phyloP scores from a whole-genome alignment of 176 grass and related monocot genomes.

The Puya raimondii region DNA sequence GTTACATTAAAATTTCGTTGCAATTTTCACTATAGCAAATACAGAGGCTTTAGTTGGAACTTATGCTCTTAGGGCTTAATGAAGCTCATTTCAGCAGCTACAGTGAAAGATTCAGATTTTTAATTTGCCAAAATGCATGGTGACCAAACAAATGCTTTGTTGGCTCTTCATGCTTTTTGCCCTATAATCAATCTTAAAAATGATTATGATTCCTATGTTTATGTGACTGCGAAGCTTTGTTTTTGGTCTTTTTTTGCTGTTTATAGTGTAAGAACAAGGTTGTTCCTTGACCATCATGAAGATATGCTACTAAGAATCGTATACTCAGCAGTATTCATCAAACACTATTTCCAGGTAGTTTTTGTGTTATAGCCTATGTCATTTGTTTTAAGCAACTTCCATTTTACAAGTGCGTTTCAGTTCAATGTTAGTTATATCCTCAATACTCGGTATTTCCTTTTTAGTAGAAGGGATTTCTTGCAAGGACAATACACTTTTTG shows the following conservation, averaged over 20 bases:
- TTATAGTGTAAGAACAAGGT: not conserved
- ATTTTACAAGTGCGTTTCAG: not conserved
- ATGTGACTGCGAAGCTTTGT: not conserved
- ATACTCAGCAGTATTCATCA: conserved; percentile 80
- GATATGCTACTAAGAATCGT: conserved; percentile 78
- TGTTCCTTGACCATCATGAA: conserved; percentile 49
- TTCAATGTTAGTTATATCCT: not conserved
- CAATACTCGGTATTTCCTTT: no score
- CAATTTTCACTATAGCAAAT: no score
- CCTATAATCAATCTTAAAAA: no score
- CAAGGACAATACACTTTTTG: not conserved
- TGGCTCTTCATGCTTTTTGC: no score
- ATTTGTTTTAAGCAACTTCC: not conserved
- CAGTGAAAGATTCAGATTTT: no score
- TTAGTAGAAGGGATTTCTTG: not conserved
- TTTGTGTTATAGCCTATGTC: conserved; percentile 16
- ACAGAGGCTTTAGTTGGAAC: no score
- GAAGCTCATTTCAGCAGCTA: no score
- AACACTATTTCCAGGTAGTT: conserved; percentile 74
- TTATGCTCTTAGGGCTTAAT: no score
- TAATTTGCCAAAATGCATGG: not conserved
- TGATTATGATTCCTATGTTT: no score
- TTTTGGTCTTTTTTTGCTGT: conserved; percentile 10
- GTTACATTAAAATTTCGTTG: no score
- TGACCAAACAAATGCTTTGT: not conserved